Evolutionary conservation across 2,329 filamentous ascomycete species (phyloP).

Genomic region (Phialophora verrucosa): DNA sequence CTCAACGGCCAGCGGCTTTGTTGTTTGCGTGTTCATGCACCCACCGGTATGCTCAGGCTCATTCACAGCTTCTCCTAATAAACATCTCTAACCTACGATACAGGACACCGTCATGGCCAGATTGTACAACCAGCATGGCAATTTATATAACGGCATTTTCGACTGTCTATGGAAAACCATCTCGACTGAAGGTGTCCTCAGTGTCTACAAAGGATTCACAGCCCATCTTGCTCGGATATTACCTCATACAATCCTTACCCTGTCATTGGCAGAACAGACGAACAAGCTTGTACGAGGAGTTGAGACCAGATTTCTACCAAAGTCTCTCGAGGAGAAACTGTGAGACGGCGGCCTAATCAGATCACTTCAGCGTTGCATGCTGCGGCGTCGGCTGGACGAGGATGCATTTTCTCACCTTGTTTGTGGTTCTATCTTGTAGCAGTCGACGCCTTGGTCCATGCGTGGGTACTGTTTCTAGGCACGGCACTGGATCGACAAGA

Average conservation of each 20-base stretch:
- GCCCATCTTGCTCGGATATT: slow-evolving; percentile 92
- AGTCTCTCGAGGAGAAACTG: slow-evolving; percentile 53
- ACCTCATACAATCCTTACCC: slow-evolving; percentile 91
- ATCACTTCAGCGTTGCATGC: slow-evolving; percentile 10
- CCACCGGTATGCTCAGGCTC: slow-evolving; percentile 71
- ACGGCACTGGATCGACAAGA: neutral
- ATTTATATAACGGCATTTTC: slow-evolving; percentile 90
- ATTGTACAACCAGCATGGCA: slow-evolving; percentile 98
- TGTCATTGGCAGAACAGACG: slow-evolving; percentile 94
- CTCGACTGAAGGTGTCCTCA: slow-evolving; percentile 85
- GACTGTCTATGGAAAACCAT: slow-evolving; percentile 92
- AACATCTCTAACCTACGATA: slow-evolving; percentile 32
- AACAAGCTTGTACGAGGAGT: slow-evolving; percentile 87
- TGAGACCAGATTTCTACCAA: slow-evolving; percentile 65
- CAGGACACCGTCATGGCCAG: slow-evolving; percentile 96
- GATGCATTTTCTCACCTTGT: neutral
- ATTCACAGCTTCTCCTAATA: neutral
- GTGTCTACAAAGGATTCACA: slow-evolving; percentile 97
- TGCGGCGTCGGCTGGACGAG: slow-evolving; percentile 11
- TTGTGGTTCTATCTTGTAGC: neutral
- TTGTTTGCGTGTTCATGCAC: slow-evolving; percentile 98
- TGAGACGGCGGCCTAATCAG: slow-evolving; percentile 37
- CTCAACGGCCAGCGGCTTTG: slow-evolving; percentile 88
- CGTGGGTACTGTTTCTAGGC: neutral
- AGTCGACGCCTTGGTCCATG: neutral